Conservation (phyloP, 108 stramenopile genomes). For the Schizochytrium sp. region DNA sequence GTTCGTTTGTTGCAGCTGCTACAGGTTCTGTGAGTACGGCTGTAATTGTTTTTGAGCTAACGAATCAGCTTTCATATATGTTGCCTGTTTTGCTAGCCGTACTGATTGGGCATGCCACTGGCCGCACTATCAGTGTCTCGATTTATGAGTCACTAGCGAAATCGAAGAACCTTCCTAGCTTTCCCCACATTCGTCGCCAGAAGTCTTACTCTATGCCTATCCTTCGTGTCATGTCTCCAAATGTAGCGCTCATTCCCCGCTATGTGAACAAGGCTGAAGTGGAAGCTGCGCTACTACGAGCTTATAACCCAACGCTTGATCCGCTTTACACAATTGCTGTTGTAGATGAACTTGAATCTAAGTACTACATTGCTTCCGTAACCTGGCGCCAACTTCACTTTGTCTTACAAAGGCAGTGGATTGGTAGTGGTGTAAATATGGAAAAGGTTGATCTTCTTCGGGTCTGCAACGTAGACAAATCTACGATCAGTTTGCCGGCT, state of each 20-base stretch:
- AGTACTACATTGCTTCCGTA: conserved; percentile 20
- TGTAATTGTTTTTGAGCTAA: conserved; percentile 73
- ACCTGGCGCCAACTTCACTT: conserved; percentile 43
- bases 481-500: background rate
- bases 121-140: background rate
- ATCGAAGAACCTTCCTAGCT: conserved; percentile 65
- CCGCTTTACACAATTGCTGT: conserved; percentile 31
- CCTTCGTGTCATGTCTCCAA: background rate
- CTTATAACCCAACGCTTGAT: background rate
- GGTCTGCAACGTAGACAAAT: conserved; percentile 36
- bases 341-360: conserved; percentile 11
- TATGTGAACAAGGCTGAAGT: background rate
- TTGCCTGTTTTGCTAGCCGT: conserved; percentile 66
- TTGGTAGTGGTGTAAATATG: background rate
- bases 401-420: conserved; percentile 4
- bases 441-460: background rate
- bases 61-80: conserved; percentile 68
- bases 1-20: conserved; percentile 66
- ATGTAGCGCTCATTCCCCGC: conserved; percentile 13
- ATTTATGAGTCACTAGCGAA: conserved; percentile 61
- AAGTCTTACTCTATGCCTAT: conserved; percentile 47
- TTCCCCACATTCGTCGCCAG: conserved; percentile 58
- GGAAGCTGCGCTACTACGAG: conserved; percentile 11
- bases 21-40: conserved; percentile 71
- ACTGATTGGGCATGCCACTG: conserved; percentile 42